Base-by-base conservation (phyloP, 129 eudicot species). In the Pittosporum tobira region DNA sequence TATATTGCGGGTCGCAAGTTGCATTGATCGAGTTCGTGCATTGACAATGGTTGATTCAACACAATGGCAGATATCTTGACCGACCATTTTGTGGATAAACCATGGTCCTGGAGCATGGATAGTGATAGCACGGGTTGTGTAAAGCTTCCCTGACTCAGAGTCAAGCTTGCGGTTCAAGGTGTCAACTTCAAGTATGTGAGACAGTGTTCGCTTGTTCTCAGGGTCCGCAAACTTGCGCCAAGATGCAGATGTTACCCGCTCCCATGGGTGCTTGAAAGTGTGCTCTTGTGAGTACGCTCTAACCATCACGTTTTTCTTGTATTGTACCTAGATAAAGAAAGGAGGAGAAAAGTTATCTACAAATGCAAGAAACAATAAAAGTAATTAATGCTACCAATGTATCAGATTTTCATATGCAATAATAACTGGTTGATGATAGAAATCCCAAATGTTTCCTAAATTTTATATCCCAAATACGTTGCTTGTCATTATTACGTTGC, bases 51-150 rank as follows among this genome's bases (percentile, higher is more conserved):
- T 87, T 29, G 96, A 93, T 70, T 93, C 99, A 2, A 93, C 86
- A 61, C 99, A 93, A 62, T 93, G 99, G 67, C 99, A 93, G 46
- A 81, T 84, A 57, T 93, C 99, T 52, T 93, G 99, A 62, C 99
- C 96, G 14, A 87, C 79, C 22, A 93, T 80, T 64, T 81, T 87
- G 62, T 81, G 85, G 18, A 93, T 64, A 53, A 93, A 87, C 99
- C 99, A 93, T 26, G 99, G 96, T n/a, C 99, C 99, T 40, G 99
- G 96, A 47, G 96, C 90, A 57, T 87, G 96, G 64, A 93, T 80
- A 1, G 96, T 93, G 70, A 93, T 59, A 1, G 94, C 94, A 7
- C 96, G 91, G 45, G 99, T 93, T 14, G 96, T 84, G 72, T 76
- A 78, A 19, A 93, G 88, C 67, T 81, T 84, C 8, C 96, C 94